Conservation (phyloP, 2,329 filamentous ascomycete genomes). For the Colletotrichum spinosum region DNA sequence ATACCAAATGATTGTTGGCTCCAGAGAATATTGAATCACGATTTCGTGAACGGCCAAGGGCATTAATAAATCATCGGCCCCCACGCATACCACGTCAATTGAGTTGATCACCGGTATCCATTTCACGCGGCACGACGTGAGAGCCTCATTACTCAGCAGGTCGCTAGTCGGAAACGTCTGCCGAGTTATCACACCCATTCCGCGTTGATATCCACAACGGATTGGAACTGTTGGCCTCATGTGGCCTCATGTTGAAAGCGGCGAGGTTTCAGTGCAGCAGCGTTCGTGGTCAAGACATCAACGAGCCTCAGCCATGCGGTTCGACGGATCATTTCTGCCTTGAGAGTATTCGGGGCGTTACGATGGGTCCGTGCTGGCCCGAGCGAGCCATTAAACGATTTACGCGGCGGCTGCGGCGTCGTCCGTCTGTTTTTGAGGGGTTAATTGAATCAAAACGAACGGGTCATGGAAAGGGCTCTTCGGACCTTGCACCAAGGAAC, state of each 20-base stretch:
- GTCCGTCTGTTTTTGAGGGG: conserved; percentile 30
- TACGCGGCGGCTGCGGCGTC: conserved; percentile 34
- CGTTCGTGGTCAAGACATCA: neutral
- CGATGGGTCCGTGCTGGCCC: conserved; percentile 24
- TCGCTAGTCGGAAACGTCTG: conserved; percentile 21
- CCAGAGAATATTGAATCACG: no score
- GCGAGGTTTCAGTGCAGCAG: neutral
- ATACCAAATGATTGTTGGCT: no score
- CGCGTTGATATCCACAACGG: conserved; percentile 26
- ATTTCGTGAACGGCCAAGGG: no score
- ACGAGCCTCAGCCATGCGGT: conserved; percentile 11
- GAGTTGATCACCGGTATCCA: conserved; percentile 6
- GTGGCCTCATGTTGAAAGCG: conserved; percentile 6
- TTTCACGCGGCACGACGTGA: neutral
- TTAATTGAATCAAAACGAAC: conserved; percentile 29
- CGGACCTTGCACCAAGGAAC: conserved; percentile 23
- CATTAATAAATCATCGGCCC: neutral
- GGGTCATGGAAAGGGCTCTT: conserved; percentile 14
- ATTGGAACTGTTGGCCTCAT: neutral
- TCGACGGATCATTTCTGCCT: neutral
- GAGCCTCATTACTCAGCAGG: conserved; percentile 9
- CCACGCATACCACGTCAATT: conserved; percentile 7
- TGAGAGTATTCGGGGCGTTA: neutral
- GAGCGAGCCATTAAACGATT: conserved; percentile 24
- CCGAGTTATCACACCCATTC: conserved; percentile 28